Base-by-base conservation (phyloP, 495 filamentous ascomycete species). In the Lophium mytilinum region DNA sequence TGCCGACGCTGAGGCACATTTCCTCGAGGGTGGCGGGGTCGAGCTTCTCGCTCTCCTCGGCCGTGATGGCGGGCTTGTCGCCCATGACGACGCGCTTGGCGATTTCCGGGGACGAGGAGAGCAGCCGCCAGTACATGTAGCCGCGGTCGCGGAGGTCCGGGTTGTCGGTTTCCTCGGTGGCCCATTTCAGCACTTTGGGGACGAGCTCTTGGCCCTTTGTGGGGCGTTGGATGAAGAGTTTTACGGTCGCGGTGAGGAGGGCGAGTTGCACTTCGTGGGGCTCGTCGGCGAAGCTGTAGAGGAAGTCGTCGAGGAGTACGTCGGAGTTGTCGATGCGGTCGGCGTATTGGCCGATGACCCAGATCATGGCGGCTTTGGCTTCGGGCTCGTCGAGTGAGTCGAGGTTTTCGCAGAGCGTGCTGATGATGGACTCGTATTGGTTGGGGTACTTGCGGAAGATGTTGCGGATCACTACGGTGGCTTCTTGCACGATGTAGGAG, bases 361-460 rank as follows among this genome's bases (percentile, higher is more conserved):
- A 99, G 59, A 99, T 94, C 81, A 99, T 92, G n/a, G 93, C 93
- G 4, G 92, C 89, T 70, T 97, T 99, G 39, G 93, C 93, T 68
- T 99, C 93, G n/a, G 93, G 93, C 69, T 99, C 93, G 68, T 99
- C 93, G 24, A 99, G 79, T 7, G 89, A 92, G 74, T 99, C 93
- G 37, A 99, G 81, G 68, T 99, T 90, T 71, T 95, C 88, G 73
- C 95, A 96, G 1, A 99, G 82, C 7, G 90, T 89, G 12, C 84
- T 83, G 69, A 99, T 99, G 73, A 99, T 97, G 56, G 85, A 88
- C 72, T 99, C 93, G 70, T 99, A 99, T 68, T 95, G 87, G 68
- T 96, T 96, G 5, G 93, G 93, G 69, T 99, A 99, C 72, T 97
- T 97, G 57, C 93, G 83, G 80, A 99, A 97, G 67, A 99, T 97